These are phyloP conservation scores for Suillus americanus DNA, from an alignment of 768 basidiomycete genomes.

Conservation along the genomic window DNA sequence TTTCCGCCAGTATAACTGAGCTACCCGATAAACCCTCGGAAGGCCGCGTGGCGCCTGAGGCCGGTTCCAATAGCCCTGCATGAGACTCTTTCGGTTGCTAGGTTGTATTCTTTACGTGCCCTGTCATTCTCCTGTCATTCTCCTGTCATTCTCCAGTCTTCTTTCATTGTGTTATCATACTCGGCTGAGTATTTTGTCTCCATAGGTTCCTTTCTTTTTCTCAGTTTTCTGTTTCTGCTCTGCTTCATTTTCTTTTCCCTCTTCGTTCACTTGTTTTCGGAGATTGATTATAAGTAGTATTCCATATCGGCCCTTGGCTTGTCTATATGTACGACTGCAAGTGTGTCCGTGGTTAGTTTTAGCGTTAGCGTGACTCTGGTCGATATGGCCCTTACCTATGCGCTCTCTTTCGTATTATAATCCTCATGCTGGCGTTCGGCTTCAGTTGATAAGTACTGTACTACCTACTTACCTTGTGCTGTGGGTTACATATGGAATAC, in stretches of 20 bases:
- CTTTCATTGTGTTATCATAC: constrained; percentile 15
- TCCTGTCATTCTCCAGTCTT: constrained; percentile 10
- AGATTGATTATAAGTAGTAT: constrained; percentile 22
- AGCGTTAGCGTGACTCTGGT: constrained; percentile 4
- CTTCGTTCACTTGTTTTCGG: constrained; percentile 9
- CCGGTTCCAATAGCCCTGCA: constrained; percentile 21
- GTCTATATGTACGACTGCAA: constrained; percentile 29
- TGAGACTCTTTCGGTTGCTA: constrained; percentile 17
- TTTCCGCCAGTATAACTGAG: constrained; percentile 15
- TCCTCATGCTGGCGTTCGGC: constrained; percentile 2
- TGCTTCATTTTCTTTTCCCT: constrained; percentile 1
- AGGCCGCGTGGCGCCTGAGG: constrained; percentile 14
- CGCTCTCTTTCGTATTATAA: constrained; percentile 6
- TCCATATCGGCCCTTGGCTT: constrained; percentile 21
- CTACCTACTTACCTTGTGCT: constrained; percentile 4
- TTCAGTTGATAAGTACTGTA: constrained; percentile 7
- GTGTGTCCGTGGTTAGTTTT: constrained; percentile 3
- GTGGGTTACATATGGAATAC: constrained; percentile 4
- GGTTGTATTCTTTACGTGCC: constrained; percentile 22
- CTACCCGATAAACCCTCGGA: constrained; percentile 28
- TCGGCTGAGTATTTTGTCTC: constrained; percentile 21
- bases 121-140: constrained; percentile 9
- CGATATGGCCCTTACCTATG: constrained; percentile 6
- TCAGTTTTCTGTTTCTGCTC: constrained; percentile 10
- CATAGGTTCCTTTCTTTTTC: constrained; percentile 20